Percentiles rank a stretch among this genome's conserved stretches.
These are phyloP conservation scores for Pichia insulana DNA, from an alignment of 805 yeast genomes.

Conservation along the genomic window DNA sequence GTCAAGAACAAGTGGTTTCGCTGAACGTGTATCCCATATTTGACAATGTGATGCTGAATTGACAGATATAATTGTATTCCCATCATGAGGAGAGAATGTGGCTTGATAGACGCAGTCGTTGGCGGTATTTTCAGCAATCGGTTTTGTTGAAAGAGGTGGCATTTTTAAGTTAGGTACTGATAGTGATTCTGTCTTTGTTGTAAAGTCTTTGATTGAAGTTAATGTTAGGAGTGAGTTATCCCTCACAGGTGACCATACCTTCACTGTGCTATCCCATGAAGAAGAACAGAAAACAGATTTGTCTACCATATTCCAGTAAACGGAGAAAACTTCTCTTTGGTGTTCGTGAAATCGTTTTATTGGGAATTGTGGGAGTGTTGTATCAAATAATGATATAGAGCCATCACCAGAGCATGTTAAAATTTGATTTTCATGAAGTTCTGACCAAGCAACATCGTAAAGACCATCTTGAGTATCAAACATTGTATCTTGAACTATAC, in stretches of 20 bases:
- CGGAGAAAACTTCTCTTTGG: constrained; percentile 32
- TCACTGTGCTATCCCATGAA: constrained; percentile 89
- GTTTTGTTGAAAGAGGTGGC: constrained; percentile 32
- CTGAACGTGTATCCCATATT: constrained; percentile 73
- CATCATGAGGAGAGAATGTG: constrained; percentile 76
- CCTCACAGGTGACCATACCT: constrained; percentile 66
- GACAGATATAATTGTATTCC: constrained; percentile 57
- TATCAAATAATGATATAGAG: constrained; percentile 71
- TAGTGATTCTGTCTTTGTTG: constrained; percentile 15
- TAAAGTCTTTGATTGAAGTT: constrained; percentile 24
- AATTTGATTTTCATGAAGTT: constrained; percentile 78
- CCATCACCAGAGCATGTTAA: constrained; percentile 88
- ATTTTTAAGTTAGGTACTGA: constrained; percentile 4
- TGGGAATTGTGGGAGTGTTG: constrained; percentile 57
- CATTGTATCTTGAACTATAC: constrained; percentile 40
- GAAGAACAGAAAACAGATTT: constrained; percentile 61
- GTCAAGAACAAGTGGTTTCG: constrained; percentile 51
- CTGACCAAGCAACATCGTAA: constrained; percentile 86
- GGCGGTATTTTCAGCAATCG: constrained; percentile 26
- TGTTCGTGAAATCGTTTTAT: constrained; percentile 74
- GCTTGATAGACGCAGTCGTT: constrained; percentile 72
- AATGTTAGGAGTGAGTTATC: constrained; percentile 50
- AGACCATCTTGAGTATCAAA: constrained; percentile 93
- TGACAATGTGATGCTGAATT: constrained; percentile 69
- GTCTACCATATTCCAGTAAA: constrained; percentile 30